phyloP scores from a whole-genome alignment of 169 alveolate genomes.

The Cryptosporidium xiaoi region DNA sequence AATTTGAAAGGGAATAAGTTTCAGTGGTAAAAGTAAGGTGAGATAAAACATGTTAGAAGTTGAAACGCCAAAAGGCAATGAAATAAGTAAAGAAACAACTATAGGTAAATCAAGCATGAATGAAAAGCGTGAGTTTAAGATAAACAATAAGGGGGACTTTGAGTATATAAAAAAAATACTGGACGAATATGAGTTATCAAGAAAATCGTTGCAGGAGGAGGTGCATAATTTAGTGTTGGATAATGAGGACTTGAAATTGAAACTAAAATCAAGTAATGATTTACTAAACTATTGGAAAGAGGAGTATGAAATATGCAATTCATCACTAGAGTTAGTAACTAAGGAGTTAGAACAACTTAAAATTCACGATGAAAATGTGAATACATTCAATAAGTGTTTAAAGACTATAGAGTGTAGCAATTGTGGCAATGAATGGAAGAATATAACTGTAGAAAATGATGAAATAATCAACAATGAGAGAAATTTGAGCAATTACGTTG shows the following conservation, averaged over 20 bases:
- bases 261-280: slow-evolving; percentile 41
- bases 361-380: slow-evolving; percentile 33
- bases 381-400: slow-evolving; percentile 19
- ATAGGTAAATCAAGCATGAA: background rate
- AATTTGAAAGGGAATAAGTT: too few species aligned
- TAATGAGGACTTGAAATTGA: slow-evolving; percentile 26
- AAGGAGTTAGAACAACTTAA: slow-evolving; percentile 33
- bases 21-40: too few species aligned
- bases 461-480: background rate
- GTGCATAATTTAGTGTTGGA: background rate
- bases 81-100: background rate
- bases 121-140: background rate
- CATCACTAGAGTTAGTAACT: slow-evolving; percentile 22
- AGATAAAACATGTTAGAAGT: too few species aligned
- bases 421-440: slow-evolving; percentile 64
- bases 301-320: slow-evolving; percentile 39
- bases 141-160: background rate
- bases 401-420: slow-evolving; percentile 40
- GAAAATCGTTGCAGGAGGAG: slow-evolving; percentile 39
- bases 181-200: slow-evolving; percentile 7
- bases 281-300: slow-evolving; percentile 49
- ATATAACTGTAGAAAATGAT: slow-evolving; percentile 22
- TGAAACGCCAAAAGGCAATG: too few species aligned
- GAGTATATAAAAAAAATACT: slow-evolving; percentile 10
- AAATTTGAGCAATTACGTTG: background rate